Base-by-base conservation (phyloP, 2,329 filamentous ascomycete genomes). In the Cephalotrichum gorgonifer region DNA sequence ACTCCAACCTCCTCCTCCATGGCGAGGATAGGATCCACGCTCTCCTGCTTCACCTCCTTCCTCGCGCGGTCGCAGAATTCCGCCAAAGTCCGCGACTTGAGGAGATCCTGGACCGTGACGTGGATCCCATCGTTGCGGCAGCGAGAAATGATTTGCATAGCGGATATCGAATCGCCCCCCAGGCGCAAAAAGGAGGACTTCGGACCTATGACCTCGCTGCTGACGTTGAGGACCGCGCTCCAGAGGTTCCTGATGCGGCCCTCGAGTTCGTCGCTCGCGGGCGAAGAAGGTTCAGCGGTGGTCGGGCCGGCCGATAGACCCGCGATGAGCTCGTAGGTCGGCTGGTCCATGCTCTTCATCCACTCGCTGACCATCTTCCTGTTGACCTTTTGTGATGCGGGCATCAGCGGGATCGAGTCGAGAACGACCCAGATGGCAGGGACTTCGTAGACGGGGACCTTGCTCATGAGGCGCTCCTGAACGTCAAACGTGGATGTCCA, bases 401-500 rank as follows among this genome's bases (percentile, higher is more conserved):
- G n/a, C n/a, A n/a, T n/a, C n/a, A n/a, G n/a, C n/a, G n/a, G n/a
- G n/a, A n/a, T n/a, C n/a, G n/a, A n/a, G n/a, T n/a, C n/a, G n/a
- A n/a, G n/a, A n/a, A n/a, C n/a, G n/a, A n/a, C n/a, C n/a, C n/a
- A n/a, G n/a, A n/a, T n/a, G 38, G 8, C 8, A 41, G 22, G 38
- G 38, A 41, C 22, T 7, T 7, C 7, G 51, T 65, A 66, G 0
- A 52, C 49, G 1, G 65, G 63, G 1, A 67, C 46, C 56, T 64
- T 66, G 63, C 45, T 52, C 57, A 52, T 47, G 57, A 68, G 15
- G 59, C 58, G 5, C 56, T 54, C 17, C 57, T 62, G 23, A 68
- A 60, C 43, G n/a, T 43, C 41, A 23, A 23, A 17, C 12, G 41
- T 43, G 12, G 12, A 22, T 25, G 41, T 5, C 41, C 41, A 43